Evolutionary conservation across 2,329 filamentous ascomycete genomes (phyloP), one percentile per base, ranked within the genome.

Genomic region (Nannizzia gypsea): DNA sequence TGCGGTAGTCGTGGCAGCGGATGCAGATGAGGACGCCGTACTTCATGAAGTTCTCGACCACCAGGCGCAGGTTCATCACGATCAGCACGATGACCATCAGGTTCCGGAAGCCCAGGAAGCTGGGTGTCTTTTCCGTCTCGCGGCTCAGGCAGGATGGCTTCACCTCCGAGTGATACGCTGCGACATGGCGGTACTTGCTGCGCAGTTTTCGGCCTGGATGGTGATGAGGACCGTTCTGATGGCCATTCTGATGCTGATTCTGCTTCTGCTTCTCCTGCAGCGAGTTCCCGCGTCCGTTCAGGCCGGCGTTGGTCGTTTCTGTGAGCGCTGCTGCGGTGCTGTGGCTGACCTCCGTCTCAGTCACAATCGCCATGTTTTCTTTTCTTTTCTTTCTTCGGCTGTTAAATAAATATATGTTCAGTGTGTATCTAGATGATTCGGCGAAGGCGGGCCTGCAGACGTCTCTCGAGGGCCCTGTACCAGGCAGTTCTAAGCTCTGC

Each of bases 41-140:
- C 88, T 96, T 96, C 78, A 92, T 89, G 66, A 92, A 89, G 71
- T 99, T 99, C 74, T 97, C 93, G 69, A 99, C 90, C 77, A 97
- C 89, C 68, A 99, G 80, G 64, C 93, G 86, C 57, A 99, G 75
- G 71, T 99, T 99, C 68, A 91, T 93, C 56, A 92, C 90, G 68
- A 97, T 84, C 63, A 96, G 76, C 40, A 96, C 89, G 68, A 97
- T 86, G 42, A 96, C 88, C 89, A 96, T 96, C 64, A 99, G 81
- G 71, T 99, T 99, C 62, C 92, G 81, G 71, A 99, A 97, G 0
- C 93, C 93, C 15, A 96, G 76, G 70, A 96, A 97, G 71, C 89
- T 96, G 22, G 91, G 89, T 1, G 85, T 78, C 9, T 77, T 77
- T 52, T 82, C 75, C 1, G 89, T 83, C 71, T 97, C 93, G 68